Evolutionary conservation across 208 protist genomes (phyloP), one percentile per base, ranked within the genome.

Genomic region (Herpetomonas tarakana): DNA sequence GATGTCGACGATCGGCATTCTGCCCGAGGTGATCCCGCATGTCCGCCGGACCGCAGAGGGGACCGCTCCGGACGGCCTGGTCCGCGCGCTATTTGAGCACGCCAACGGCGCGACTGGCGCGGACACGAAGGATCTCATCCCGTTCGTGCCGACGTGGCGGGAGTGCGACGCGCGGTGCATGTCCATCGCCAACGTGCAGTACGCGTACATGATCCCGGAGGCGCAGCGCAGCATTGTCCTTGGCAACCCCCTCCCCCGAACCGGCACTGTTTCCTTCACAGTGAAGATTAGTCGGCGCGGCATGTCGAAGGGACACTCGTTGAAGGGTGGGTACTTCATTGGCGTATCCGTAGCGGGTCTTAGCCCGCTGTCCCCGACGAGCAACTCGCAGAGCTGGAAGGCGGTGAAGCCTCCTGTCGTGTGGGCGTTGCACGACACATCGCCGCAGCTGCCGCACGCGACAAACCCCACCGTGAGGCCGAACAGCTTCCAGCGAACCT

Each of bases 251-350:
- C 78, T 96, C 1, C 87, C 90, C 19, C 78, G 83, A n/a, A 85
- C 74, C 9, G 90, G 90, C 24, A 74, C 75, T 22, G 82, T 91
- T 14, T 92, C 84, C 29, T 96, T 96, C 75, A 76, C 83, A 0
- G 86, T 93, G 25, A 83, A 85, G 68, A 71, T 96, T 58, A 82
- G 60, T 44, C 82, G 86, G n/a, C 74, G 74, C 50, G 79, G 63
- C 56, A 86, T 88, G 80, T 74, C 81, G 21, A 91, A 92, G 71
- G 86, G 86, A 14, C 85, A 92, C 76, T 96, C 90, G 21, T 77
- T 96, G 24, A 92, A 94, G 56, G 86, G 90, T 38, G 90, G 90
- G 18, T 96, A 96, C 74, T 96, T 90, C 58, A 80, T 96, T 52
- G 90, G 90, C 16, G 77, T 96, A 2, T 72, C 87, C 22, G 54